phyloP scores from a whole-genome alignment of 2,329 filamentous ascomycete genomes.

The Cladorrhinum sp. region DNA sequence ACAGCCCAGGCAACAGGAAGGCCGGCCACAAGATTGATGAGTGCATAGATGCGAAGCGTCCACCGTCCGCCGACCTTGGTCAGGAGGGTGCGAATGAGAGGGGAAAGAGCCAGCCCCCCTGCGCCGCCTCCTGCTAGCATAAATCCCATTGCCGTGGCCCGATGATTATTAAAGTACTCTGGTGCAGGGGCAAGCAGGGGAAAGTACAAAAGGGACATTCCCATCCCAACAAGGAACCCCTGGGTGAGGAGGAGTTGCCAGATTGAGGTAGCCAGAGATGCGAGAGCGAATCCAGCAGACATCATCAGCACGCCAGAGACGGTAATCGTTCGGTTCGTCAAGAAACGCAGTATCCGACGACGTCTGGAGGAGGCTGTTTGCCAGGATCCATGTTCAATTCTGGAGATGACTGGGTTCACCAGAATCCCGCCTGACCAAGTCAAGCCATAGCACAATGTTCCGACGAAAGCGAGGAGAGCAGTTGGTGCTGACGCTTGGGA shows the following conservation, averaged over 20 bases:
- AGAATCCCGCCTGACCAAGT: slow-evolving; percentile 50
- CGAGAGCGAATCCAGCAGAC: slow-evolving; percentile 42
- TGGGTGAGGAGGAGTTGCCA: slow-evolving; percentile 45
- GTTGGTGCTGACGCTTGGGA: slow-evolving; percentile 34
- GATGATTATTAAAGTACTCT: slow-evolving; percentile 48
- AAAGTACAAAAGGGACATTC: slow-evolving; percentile 44
- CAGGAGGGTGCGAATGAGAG: slow-evolving; percentile 40
- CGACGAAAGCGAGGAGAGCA: slow-evolving; percentile 47
- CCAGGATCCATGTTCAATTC: slow-evolving; percentile 37
- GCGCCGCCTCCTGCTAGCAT: slow-evolving; percentile 42
- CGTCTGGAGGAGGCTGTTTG: slow-evolving; percentile 24
- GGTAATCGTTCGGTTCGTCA: slow-evolving; percentile 38
- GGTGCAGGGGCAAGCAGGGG: slow-evolving; percentile 45
- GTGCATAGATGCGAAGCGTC: slow-evolving; percentile 41
- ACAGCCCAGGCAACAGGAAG: slow-evolving; percentile 40
- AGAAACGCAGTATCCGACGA: slow-evolving; percentile 25
- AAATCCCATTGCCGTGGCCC: slow-evolving; percentile 45
- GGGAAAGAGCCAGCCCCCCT: slow-evolving; percentile 42
- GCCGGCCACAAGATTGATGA: slow-evolving; percentile 37
- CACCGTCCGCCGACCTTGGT: slow-evolving; percentile 41
- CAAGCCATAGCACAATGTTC: slow-evolving; percentile 46
- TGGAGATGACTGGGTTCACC: slow-evolving; percentile 46
- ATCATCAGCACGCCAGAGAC: slow-evolving; percentile 41
- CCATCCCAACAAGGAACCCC: slow-evolving; percentile 42
- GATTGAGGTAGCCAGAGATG: slow-evolving; percentile 35